Evolutionary conservation across 495 filamentous ascomycete genomes (phyloP).

Genomic region (Aspergillus saccharolyticus): DNA sequence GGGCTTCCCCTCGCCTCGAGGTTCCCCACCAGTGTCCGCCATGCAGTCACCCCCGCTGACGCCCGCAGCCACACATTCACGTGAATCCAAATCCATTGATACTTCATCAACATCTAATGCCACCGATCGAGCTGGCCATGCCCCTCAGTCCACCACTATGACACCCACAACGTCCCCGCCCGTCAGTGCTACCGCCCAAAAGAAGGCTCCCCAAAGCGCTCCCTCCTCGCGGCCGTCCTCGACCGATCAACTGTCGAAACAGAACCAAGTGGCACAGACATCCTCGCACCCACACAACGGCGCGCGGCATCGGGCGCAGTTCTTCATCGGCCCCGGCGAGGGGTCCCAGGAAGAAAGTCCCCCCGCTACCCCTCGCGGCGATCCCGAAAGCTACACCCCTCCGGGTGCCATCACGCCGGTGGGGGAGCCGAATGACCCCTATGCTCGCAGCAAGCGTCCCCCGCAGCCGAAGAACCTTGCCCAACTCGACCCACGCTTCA

Average conservation of each 20-base stretch:
- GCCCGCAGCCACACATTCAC: conserved; percentile 66
- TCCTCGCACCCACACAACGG: conserved; percentile 31
- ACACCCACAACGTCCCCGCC: conserved; percentile 41
- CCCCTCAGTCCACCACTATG: conserved; percentile 64
- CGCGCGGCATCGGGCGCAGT: conserved; percentile 61
- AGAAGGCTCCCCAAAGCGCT: conserved; percentile 29
- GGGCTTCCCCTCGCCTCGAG: conserved; percentile 35
- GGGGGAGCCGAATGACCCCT: conserved; percentile 82
- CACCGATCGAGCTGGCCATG: conserved; percentile 29
- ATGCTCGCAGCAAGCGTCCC: conserved; percentile 74
- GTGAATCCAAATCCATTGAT: conserved; percentile 38
- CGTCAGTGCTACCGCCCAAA: conserved; percentile 27
- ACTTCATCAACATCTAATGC: conserved; percentile 20
- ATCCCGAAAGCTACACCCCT: conserved; percentile 54
- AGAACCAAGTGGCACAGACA: conserved; percentile 37
- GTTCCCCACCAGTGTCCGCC: conserved; percentile 50
- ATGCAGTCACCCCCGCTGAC: conserved; percentile 89
- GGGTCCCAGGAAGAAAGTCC: conserved; percentile 48
- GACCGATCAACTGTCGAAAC: conserved; percentile 35
- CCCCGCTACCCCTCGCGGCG: conserved; percentile 50
- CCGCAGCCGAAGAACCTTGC: conserved; percentile 64
- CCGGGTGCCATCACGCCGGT: conserved; percentile 68
- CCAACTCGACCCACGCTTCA: conserved; percentile 75
- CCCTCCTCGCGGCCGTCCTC: conserved; percentile 44
- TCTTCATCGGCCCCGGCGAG: conserved; percentile 60